Evolutionary conservation across 2,329 filamentous ascomycete genomes (phyloP).

Genomic region (Ophiocordyceps camponoti-leonardi): DNA sequence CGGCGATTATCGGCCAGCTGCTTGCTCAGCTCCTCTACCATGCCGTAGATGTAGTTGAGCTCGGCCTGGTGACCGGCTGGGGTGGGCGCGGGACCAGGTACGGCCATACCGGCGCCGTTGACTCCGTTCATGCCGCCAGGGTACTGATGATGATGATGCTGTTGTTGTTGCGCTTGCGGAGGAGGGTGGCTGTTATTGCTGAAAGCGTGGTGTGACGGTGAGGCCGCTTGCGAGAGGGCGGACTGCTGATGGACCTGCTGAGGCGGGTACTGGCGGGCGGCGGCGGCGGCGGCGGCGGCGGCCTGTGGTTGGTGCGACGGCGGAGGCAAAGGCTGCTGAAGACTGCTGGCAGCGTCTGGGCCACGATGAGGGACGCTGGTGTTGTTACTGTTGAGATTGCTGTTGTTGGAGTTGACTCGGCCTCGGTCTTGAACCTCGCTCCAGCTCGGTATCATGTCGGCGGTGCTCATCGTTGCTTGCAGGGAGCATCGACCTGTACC

Average conservation of each 20-base stretch:
- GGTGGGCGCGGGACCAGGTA: conserved; percentile 31
- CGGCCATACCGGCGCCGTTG: conserved; percentile 26
- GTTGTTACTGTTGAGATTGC: conserved; percentile 1
- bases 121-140: conserved; percentile 27
- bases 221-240: background rate
- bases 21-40: conserved; percentile 49
- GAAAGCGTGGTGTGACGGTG: conserved; percentile 1
- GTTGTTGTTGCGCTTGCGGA: conserved; percentile 5
- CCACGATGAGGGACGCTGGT: conserved; percentile 5
- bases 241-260: conserved; percentile 1
- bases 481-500: background rate
- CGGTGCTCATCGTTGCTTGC: background rate
- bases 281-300: background rate
- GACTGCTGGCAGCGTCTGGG: background rate
- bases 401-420: conserved; percentile 2
- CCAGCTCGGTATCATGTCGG: background rate
- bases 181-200: conserved; percentile 1
- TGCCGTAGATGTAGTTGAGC: conserved; percentile 49
- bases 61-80: conserved; percentile 53
- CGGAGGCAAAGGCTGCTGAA: background rate
- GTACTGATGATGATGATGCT: conserved; percentile 6
- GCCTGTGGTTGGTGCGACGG: conserved; percentile 3
- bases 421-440: background rate
- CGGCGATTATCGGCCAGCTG: conserved; percentile 44
- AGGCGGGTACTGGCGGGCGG: background rate